Evolutionary conservation across 1,284 basidiomycete genomes (phyloP), one percentile per base, ranked within the genome.

Genomic region (Pseudomicrostroma phylloplanum): DNA sequence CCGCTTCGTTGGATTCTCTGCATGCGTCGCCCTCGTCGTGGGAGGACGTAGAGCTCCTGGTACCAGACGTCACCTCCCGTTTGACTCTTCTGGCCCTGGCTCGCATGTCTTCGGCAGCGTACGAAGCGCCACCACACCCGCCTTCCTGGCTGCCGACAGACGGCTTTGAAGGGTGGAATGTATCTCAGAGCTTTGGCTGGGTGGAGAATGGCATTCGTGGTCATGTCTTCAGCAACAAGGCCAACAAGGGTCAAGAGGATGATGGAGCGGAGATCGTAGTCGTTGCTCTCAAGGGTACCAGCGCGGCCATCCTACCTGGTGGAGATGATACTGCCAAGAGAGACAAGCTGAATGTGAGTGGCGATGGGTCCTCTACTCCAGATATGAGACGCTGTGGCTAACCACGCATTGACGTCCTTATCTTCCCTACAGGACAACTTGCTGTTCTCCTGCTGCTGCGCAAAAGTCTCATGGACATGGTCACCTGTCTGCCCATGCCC

Each of bases 371-470:
- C 6, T 48, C 17, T n/a, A 3, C 3, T n/a, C 43, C 15, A n/a
- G 12, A 48, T 6, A 48, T 6, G 17, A 6, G 43, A 48, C 43
- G 17, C 21, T 48, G 21, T 48, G 21, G 23, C 51, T 19, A 7
- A 15, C 19, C 55, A 39, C 55, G 13, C 40, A 39, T 36, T 57
- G 40, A 8, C 40, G 13, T 26, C 56, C 23, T 42, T 9, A 19
- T 12, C 42, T 11, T 17, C 21, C 56, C 30, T 12, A 13, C 66
- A 82, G 80, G 92, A 96, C 80, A 97, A 97, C 71, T 79, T 98
- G n/a, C 82, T 97, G 60, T 98, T 97, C 81, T 96, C 92, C 59
- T 99, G 94, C 81, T 99, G 94, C 81, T 99, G 94, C 80, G 96
- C 96, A 0, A 83, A 87, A 19, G 86, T 98, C 25, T 91, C 91